Base-by-base conservation (phyloP, 2,329 filamentous ascomycete species). In the Penicillium sp. region DNA sequence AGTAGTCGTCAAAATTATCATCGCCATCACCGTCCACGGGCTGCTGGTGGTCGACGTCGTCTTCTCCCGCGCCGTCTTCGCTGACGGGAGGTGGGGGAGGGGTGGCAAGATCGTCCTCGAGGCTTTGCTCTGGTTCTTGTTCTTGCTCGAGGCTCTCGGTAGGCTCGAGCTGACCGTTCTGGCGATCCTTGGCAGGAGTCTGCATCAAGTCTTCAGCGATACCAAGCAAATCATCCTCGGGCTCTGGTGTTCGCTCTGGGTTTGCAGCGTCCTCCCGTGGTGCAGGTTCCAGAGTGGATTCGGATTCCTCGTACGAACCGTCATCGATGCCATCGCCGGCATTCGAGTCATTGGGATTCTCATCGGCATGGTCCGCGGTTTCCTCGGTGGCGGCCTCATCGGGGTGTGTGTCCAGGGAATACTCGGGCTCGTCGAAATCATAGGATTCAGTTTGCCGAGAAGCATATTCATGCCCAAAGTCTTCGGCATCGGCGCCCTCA, bases 11-110 rank as follows among this genome's bases (percentile, higher is more conserved):
- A 38, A 62, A 66, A 44, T 72, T 68, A 48, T 72, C 71, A 41
- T 77, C 71, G 28, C 59, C 61, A 9, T 66, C 58, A 24, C 61
- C 63, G 35, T 77, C 71, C 23, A 56, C 63, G 13, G 33, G 12
- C 33, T 37, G 15, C 7, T 37, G 33, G 18, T 66, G 56, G 20
- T 61, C 62, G 37, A 60, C 56, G 6, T 58, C 42, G 9, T 65
- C 49, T 24, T 66, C 61, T 28, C 65, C 57, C n/a, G 24, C 44
- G 15, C 61, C 58, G 7, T 63, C 47, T 23, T 49, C 38, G 7
- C 45, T 38, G 35, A 39, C 44, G 23, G 43, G 28, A 32, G 44
- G 28, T 31, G 52, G 23, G n/a, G 44, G 27, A 32, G 52, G 20
- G n/a, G 55, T 40, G 7, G 47, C 28, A 20, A 57, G 29, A 7